These are phyloP conservation scores for carrot (Daucus carota) DNA, from an alignment of 129 eudicot species.

Conservation along the genomic window DH1_v3.0 NC_030387.2:1815001-1815500, in stretches of 20 bases:
- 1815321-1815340: neutral
- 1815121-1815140: slow-evolving; percentile 89
- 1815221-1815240: slow-evolving; percentile 1
- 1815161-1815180: slow-evolving; percentile 99
- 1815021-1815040: neutral
- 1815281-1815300: neutral
- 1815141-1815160: slow-evolving; percentile 91
- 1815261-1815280: neutral
- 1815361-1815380: neutral
- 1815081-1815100: neutral
- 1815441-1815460: neutral
- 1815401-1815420: neutral
- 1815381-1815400: neutral
- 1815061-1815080: neutral
- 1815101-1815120: neutral
- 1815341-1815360: neutral
- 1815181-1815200: slow-evolving; percentile 99
- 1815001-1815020: neutral
- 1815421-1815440: neutral
- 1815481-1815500: neutral
- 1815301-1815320: slow-evolving; percentile 6
- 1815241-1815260: neutral
- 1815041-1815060: neutral
- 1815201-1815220: slow-evolving; percentile 20
- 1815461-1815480: neutral